These are phyloP conservation scores for Lentinula sp. DNA, from an alignment of 768 basidiomycete species.

Conservation along the genomic window DNA sequence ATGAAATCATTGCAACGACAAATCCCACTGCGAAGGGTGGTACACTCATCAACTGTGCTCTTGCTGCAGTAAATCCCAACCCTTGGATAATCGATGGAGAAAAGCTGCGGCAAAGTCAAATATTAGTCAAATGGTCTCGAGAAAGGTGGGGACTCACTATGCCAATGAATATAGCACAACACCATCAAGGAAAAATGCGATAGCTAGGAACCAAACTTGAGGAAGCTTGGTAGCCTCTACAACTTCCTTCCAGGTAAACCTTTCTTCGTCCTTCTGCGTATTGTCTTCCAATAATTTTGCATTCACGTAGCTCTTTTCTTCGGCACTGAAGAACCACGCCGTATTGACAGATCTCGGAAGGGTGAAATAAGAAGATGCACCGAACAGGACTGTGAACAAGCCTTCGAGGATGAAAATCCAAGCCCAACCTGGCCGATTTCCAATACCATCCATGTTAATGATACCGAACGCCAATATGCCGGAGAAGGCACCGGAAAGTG, in stretches of 20 bases:
- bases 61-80: slow-evolving; percentile 48
- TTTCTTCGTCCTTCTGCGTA: slow-evolving; percentile 30
- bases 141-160: slow-evolving; percentile 29
- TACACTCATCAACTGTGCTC: slow-evolving; percentile 60
- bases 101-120: slow-evolving; percentile 36
- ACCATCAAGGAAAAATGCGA: slow-evolving; percentile 50
- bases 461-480: slow-evolving; percentile 66
- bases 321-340: slow-evolving; percentile 42
- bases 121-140: background rate
- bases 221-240: slow-evolving; percentile 38
- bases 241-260: slow-evolving; percentile 56
- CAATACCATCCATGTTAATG: slow-evolving; percentile 53
- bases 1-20: slow-evolving; percentile 20
- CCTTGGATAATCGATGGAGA: slow-evolving; percentile 64
- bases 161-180: slow-evolving; percentile 42
- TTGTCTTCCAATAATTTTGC: slow-evolving; percentile 35
- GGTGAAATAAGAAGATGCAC: slow-evolving; percentile 41
- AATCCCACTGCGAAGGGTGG: slow-evolving; percentile 49
- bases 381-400: slow-evolving; percentile 55
- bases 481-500: slow-evolving; percentile 61
- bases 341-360: slow-evolving; percentile 37
- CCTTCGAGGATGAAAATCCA: slow-evolving; percentile 27
- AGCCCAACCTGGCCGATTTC: slow-evolving; percentile 26
- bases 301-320: slow-evolving; percentile 44
- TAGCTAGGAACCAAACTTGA: slow-evolving; percentile 47